These are phyloP conservation scores for Castanospermum australe DNA, from an alignment of 306 rosid species.

Conservation along the genomic window DNA sequence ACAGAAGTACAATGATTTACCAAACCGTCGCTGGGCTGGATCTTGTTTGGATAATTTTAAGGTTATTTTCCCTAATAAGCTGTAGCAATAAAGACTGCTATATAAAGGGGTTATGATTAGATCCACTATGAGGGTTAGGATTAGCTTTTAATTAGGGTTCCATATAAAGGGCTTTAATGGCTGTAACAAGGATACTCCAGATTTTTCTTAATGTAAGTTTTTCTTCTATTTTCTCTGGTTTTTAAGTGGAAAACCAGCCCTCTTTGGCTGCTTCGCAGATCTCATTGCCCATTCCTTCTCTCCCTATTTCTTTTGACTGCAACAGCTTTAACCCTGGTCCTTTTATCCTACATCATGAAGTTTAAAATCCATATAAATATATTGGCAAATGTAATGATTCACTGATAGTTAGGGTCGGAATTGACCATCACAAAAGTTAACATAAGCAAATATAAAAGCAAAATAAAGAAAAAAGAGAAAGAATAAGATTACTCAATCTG, in stretches of 20 bases:
- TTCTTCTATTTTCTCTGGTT: background rate
- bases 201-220: background rate
- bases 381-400: background rate
- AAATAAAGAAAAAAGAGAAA: background rate
- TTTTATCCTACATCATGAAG: background rate
- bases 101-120: background rate
- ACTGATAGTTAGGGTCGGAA: background rate
- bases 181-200: background rate
- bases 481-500: constrained; percentile 11
- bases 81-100: background rate
- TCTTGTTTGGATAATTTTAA: background rate
- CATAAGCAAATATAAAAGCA: background rate
- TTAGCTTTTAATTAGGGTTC: background rate
- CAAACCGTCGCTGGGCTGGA: background rate
- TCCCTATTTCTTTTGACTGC: background rate
- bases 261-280: background rate
- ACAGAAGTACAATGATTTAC: background rate
- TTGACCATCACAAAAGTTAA: background rate
- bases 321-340: background rate
- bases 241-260: background rate
- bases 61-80: too few species aligned
- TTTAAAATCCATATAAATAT: background rate
- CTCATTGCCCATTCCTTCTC: background rate
- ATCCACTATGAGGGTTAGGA: background rate
- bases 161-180: background rate